These are phyloP conservation scores for Candida silvicultrix DNA, from an alignment of 805 yeast species.

Conservation along the genomic window DNA sequence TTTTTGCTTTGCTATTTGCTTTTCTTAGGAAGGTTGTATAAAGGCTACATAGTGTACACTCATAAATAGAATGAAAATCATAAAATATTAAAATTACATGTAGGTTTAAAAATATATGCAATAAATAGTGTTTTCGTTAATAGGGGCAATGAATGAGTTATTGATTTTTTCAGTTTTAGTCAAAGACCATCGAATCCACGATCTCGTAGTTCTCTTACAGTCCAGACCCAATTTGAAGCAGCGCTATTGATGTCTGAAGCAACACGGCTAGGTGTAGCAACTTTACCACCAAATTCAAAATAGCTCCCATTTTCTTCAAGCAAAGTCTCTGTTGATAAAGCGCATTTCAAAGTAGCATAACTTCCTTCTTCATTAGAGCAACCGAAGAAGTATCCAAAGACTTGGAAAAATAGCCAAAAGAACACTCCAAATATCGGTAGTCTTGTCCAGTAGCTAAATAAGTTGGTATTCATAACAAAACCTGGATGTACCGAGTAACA, in stretches of 20 bases:
- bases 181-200: constrained; percentile 39
- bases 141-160: no score
- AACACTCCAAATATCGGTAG: constrained; percentile 71
- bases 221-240: constrained; percentile 76
- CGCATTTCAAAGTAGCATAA: constrained; percentile 55
- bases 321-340: constrained; percentile 40
- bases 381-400: constrained; percentile 65
- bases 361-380: constrained; percentile 69
- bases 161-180: no score
- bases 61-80: background rate
- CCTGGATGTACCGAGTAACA: constrained; percentile 78
- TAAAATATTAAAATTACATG: background rate
- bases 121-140: background rate
- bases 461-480: constrained; percentile 73
- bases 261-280: constrained; percentile 48
- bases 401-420: constrained; percentile 66
- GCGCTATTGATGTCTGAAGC: constrained; percentile 56
- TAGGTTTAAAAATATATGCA: no score
- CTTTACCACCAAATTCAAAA: constrained; percentile 54
- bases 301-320: constrained; percentile 60
- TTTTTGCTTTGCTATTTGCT: background rate
- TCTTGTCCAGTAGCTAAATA: constrained; percentile 72
- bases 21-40: background rate
- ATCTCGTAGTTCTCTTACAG: constrained; percentile 50
- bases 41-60: background rate